Conservation (phyloP, 257 asterid genomes). For the Lithospermum erythrorhizon region DNA sequence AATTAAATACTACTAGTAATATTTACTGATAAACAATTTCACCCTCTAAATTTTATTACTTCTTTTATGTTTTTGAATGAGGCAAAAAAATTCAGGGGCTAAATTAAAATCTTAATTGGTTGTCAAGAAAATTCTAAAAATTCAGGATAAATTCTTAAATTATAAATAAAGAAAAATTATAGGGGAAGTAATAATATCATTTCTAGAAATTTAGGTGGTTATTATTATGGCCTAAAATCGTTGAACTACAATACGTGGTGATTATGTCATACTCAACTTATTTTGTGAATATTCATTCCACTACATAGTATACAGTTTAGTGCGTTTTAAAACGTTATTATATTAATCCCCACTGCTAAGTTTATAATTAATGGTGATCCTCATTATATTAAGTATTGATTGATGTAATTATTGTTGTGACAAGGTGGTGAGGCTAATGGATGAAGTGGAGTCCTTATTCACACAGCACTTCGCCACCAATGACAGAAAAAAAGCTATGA, state of each 20-base stretch:
- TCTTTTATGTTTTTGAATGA: no score
- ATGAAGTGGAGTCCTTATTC: conserved; percentile 96
- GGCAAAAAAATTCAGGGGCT: no score
- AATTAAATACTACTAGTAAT: no score
- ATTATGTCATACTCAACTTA: not conserved
- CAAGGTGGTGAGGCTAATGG: conserved; percentile 89
- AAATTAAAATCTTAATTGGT: no score
- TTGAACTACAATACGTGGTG: not conserved
- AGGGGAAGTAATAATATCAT: no score
- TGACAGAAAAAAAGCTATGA: conserved; percentile 92
- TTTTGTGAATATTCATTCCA: not conserved
- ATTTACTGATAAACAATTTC: not conserved
- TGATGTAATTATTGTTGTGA: conserved; percentile 9
- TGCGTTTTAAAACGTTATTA: not conserved
- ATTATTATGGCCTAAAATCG: not conserved
- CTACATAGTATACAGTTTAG: not conserved
- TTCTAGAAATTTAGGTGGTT: no score
- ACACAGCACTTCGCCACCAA: conserved; percentile 79
- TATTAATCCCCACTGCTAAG: not conserved
- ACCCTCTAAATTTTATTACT: not conserved
- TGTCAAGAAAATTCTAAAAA: no score
- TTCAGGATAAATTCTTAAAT: no score
- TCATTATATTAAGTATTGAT: no score
- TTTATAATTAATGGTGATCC: not conserved
- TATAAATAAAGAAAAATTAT: no score